Base-by-base conservation (phyloP, 208 protist species). In the Crithidia acanthocephali region DNA sequence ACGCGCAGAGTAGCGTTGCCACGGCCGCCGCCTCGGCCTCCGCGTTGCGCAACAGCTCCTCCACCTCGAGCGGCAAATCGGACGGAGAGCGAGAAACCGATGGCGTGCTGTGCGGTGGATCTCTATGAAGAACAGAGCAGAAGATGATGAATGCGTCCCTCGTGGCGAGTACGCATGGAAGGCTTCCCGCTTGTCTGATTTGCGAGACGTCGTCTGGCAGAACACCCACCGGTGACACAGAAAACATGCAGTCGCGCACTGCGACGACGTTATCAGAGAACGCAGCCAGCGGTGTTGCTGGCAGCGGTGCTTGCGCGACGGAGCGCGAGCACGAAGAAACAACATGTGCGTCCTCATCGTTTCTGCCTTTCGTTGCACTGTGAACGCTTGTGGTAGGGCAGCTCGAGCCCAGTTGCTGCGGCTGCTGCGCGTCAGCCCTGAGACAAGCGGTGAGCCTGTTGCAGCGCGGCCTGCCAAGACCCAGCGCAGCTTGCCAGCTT, bases 1-100 rank as follows among this genome's bases (percentile, higher is more conserved):
- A 90, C 9, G 84, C 81, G 35, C 72, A 84, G 4, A 79, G 44
- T 45, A 83, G 40, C 50, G 61, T 23, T 20, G 77, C 72, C 22
- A 76, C 52, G 23, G 79, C 68, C 4, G 32, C 66, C 7, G 57
- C 74, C 69, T 53, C 74, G 45, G 13, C 69, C 50, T 60, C 79
- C n/a, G 53, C 63, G 51, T 45, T 22, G 52, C 55, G 6, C n/a
- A 74, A 30, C 2, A 73, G 45, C 18, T 20, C 55, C 60, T 68
- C 61, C 61, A 73, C 30, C 15, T 68, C 68, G 48, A 30, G 25
- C 8, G 2, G 20, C 20, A 13, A 1, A 16, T 10, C 27, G 0
- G 27, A 6, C 2, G 8, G 28, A 2, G 10, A 30, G 28, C 1
- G 2, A 25, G 3, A 22, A 18, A 8, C 11, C 4, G 11, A 20